Evolutionary conservation across 257 asterid species (phyloP), one percentile per base, ranked within the genome.

Genomic region (Datura wrightii): DNA sequence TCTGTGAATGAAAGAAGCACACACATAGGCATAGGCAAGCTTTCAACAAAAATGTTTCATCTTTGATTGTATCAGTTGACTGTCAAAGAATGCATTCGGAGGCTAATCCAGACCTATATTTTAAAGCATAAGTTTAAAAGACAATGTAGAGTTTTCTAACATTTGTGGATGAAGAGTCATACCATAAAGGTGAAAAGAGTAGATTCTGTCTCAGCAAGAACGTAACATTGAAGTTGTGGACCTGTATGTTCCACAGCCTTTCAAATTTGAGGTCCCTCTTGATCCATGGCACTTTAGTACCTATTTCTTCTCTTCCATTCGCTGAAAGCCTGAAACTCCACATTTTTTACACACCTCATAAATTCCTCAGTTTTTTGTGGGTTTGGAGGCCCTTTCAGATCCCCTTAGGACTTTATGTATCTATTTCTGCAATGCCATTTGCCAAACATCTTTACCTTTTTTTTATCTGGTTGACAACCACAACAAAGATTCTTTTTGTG

Each of bases 281-380:
- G 19, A 42, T 59, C 83, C 84, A 59, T 10, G 15, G 59, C 41
- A 80, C 70, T 58, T 41, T 41, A 60, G 42, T 42, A 58, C 42
- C 84, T 59, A 81, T 59, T 42, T 81, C 84, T 81, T 58, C 84
- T 24, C 59, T 81, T 58, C 84, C 84, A 59, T 81, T 80, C 13
- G 74, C 71, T 59, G 84, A 24, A 24, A 24, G 31, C 31, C 71
- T 59, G 84, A 58, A 24, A 41, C 24, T 42, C 71, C 13, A 42
- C 84, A 80, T 59, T 80, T 24, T 24, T 63, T 59, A 7, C 14
- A 76, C 60, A 13, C 24, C 44, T 53, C 62, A 74, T 31, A 76
- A 24, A 59, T 59, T 24, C 36, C 37, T 59, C 66, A 59, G 66
- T n/a, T n/a, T 59, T 58, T 59, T n/a, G 66, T n/a, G 66, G 66